phyloP scores from a whole-genome alignment of 441 rosid genomes.

The Erodium chrysanthum region DNA sequence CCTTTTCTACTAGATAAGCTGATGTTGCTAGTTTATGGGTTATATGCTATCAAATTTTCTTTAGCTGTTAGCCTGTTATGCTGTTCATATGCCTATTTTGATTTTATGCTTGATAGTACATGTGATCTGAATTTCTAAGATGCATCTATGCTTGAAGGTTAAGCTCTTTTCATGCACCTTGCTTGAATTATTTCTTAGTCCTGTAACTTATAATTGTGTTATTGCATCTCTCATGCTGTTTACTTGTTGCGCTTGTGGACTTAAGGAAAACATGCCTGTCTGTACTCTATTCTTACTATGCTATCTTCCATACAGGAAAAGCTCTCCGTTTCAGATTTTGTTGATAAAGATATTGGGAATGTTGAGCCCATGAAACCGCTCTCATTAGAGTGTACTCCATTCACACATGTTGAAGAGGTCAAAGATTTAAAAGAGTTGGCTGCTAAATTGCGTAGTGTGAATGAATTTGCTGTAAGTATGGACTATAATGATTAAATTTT shows the following conservation, averaged over 20 bases:
- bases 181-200: background rate
- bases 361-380: conserved; percentile 38
- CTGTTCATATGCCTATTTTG: conserved; percentile 2
- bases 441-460: conserved; percentile 42
- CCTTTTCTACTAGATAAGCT: background rate
- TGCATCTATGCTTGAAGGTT: background rate
- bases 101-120: background rate
- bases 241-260: conserved; percentile 8
- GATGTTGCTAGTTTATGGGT: background rate
- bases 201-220: conserved; percentile 1
- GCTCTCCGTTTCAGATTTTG: conserved; percentile 58
- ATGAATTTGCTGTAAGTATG: conserved; percentile 71
- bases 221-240: background rate
- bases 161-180: background rate
- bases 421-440: conserved; percentile 68
- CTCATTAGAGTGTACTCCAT: conserved; percentile 44
- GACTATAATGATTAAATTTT: background rate
- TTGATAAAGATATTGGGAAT: conserved; percentile 35
- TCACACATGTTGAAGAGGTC: conserved; percentile 64
- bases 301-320: conserved; percentile 41
- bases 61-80: background rate
- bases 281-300: conserved; percentile 3
- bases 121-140: background rate
- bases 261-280: background rate
- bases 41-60: background rate